phyloP scores from a whole-genome alignment of 2,329 filamentous ascomycete species.

The Pseudocercospora cruenta region DNA sequence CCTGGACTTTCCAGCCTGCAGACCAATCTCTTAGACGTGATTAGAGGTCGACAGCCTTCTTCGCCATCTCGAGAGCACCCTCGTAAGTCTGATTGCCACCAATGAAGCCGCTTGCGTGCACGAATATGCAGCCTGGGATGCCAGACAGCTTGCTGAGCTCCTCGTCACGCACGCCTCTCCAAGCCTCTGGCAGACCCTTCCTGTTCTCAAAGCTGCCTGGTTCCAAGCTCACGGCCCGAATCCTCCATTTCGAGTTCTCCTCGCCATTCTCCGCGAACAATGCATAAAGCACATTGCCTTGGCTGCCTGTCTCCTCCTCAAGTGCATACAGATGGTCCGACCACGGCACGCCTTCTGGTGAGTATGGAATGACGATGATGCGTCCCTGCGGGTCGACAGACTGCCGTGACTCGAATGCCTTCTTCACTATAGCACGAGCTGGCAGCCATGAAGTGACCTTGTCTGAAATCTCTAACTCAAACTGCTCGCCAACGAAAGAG shows the following conservation, averaged over 20 bases:
- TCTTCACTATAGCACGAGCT: conserved; percentile 75
- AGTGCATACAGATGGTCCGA: conserved; percentile 93
- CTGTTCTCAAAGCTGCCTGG: conserved; percentile 89
- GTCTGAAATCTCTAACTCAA: conserved; percentile 77
- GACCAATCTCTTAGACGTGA: not conserved
- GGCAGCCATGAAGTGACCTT: conserved; percentile 81
- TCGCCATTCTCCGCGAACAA: conserved; percentile 83
- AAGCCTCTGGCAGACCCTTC: conserved; percentile 85
- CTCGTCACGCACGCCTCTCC: conserved; percentile 88
- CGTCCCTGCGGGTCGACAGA: conserved; percentile 74
- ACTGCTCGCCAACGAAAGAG: conserved; percentile 84
- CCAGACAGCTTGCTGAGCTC: conserved; percentile 75
- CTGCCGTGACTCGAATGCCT: conserved; percentile 71
- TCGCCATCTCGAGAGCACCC: conserved; percentile 82
- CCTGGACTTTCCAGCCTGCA: not conserved
- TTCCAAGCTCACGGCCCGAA: conserved; percentile 85
- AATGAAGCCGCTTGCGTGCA: conserved; percentile 94
- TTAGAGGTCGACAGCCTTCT: conserved; percentile 65
- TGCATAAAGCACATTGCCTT: conserved; percentile 74
- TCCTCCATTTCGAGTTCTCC: conserved; percentile 82
- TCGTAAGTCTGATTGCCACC: conserved; percentile 92
- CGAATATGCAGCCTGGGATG: conserved; percentile 79
- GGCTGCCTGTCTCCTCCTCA: conserved; percentile 62
- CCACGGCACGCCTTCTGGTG: conserved; percentile 81
- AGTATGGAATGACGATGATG: conserved; percentile 70